Conservation (phyloP, 257 asterid species). For the Gentiana dahurica region DNA sequence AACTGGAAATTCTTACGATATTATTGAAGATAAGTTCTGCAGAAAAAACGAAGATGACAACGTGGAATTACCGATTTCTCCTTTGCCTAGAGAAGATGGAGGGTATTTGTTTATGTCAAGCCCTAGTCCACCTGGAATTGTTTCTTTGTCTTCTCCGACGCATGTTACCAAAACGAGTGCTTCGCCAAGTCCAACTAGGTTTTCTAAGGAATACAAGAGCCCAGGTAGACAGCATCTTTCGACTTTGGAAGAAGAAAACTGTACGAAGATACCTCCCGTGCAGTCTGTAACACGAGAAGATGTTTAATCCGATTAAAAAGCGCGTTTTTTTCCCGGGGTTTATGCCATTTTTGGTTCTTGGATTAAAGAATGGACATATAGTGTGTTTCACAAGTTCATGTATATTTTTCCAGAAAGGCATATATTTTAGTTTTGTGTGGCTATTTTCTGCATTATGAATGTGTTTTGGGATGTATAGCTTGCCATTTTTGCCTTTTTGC, state of each 20-base stretch:
- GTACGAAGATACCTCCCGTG: constrained; percentile 36
- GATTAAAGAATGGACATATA: no score
- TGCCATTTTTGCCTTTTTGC: no score
- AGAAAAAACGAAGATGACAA: constrained; percentile 21
- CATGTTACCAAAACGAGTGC: constrained; percentile 3
- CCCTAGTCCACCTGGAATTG: constrained; percentile 18
- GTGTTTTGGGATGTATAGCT: neutral
- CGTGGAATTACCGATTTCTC: constrained; percentile 25
- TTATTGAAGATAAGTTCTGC: constrained; percentile 59
- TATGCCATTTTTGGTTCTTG: no score
- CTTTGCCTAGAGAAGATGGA: constrained; percentile 57
- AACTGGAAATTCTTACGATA: constrained; percentile 68
- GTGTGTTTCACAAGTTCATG: no score
- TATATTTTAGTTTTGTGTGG: neutral
- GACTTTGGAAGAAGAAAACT: constrained; percentile 35
- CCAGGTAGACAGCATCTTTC: constrained; percentile 31
- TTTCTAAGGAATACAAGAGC: constrained; percentile 21
- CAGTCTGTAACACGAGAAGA: constrained; percentile 37
- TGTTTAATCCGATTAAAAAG: constrained; percentile 16
- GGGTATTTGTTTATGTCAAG: constrained; percentile 31
- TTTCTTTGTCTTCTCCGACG: constrained; percentile 22
- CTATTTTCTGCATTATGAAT: neutral
- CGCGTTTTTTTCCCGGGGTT: neutral
- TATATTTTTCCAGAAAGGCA: neutral
- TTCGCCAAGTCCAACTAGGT: constrained; percentile 41